These are phyloP conservation scores for Hemisphaericaspora xylofermentans DNA, from an alignment of 1,139 yeast genomes.

Conservation along the genomic window DNA sequence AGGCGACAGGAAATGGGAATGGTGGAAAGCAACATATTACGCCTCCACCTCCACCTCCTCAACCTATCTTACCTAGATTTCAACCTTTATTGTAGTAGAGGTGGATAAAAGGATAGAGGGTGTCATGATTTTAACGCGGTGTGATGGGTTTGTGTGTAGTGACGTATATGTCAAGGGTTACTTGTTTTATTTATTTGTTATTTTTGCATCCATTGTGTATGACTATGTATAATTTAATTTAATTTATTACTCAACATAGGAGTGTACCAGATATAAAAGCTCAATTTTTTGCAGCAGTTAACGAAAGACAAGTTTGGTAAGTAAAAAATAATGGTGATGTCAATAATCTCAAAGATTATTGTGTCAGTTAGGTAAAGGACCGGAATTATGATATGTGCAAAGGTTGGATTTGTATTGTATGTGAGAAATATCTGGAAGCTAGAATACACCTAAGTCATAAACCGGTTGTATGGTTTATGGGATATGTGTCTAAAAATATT, in stretches of 20 bases:
- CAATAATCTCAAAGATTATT: not conserved
- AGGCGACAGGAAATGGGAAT: slow-evolving; percentile 4
- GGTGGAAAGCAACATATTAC: slow-evolving; percentile 17
- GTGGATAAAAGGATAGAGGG: too few species aligned
- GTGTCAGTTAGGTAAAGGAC: not conserved
- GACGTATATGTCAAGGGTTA: not conserved
- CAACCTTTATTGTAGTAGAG: slow-evolving; percentile 32
- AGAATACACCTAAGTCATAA: too few species aligned
- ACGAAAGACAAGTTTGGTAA: not conserved
- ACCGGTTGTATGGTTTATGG: not conserved
- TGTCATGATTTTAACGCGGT: not conserved
- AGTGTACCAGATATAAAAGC: too few species aligned
- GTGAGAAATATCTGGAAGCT: too few species aligned
- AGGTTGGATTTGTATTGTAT: not conserved
- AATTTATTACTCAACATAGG: not conserved
- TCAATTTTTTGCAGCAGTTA: slow-evolving; percentile 1
- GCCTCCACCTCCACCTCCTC: slow-evolving; percentile 25
- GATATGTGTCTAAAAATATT: too few species aligned
- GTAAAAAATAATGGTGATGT: slow-evolving; percentile 1
- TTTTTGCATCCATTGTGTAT: not conserved
- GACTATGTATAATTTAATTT: not conserved
- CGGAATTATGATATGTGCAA: not conserved
- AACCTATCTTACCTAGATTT: slow-evolving; percentile 34
- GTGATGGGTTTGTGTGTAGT: not conserved
- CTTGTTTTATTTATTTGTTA: not conserved